Evolutionary conservation across 352 stramenopile genomes (phyloP), one percentile per base, ranked within the genome.

Genomic region (Phytophthora aleatoria): DNA sequence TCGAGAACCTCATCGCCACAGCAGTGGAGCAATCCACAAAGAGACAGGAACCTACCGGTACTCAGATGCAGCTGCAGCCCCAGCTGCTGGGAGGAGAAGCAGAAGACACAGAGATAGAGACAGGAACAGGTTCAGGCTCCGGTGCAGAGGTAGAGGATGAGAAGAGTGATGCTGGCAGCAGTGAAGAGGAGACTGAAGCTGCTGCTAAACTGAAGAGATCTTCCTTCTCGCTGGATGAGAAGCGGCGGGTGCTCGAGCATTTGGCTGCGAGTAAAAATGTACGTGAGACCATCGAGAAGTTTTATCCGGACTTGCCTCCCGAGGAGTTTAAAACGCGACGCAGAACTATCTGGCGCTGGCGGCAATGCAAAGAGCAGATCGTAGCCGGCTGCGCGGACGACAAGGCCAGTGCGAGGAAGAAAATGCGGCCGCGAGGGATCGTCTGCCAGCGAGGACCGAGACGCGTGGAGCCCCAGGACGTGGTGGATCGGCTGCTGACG

Each of bases 391-490:
- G 60, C 54, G 55, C 50, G 15, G 60, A 70, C 50, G 60, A 66
- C 26, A 65, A 69, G 66, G 66, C 66, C 54, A 73, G 66, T 62
- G 60, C 53, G 39, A 56, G 60, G 42, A 73, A 70, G 54, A 73
- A 73, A 42, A 73, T 73, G 60, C 61, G 61, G 58, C 65, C 66
- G 5, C 60, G 31, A 15, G 53, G 60, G 53, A 69, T 73, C 61
- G 47, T 66, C 60, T 66, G 66, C 38, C 60, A 69, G 11, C 44
- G 60, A 33, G 54, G 35, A 30, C 50, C 51, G 11, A 71, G 27
- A 66, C 38, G 50, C 20, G 52, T 70, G n/a, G 41, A 54, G 43
- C 50, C 54, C 3, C 49, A 70, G 61, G 54, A 73, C 20, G 55
- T 69, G 30, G 54, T 67, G 16, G 55, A 61, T 63, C 66, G 54